Evolutionary conservation across 2,329 filamentous ascomycete genomes (phyloP).

Genomic region (Alternaria tenuissima): DNA sequence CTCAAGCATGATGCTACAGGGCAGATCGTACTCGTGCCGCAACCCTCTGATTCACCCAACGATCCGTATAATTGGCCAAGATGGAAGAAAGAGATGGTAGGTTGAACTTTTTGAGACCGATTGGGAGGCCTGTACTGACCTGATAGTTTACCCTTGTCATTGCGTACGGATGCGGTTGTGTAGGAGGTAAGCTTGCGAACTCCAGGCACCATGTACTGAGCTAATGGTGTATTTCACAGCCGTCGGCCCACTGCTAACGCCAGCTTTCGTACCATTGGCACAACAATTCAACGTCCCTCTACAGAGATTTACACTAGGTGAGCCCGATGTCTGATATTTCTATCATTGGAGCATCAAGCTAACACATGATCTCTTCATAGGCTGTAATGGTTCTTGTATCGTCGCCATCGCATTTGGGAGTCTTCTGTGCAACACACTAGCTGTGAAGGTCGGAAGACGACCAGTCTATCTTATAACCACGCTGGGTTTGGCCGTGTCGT

Average conservation of each 20-base stretch:
- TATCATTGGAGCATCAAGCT: background rate
- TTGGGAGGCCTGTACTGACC: background rate
- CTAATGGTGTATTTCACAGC: slow-evolving; percentile 15
- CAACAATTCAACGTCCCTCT: slow-evolving; percentile 28
- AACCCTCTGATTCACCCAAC: slow-evolving; percentile 58
- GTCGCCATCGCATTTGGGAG: slow-evolving; percentile 29
- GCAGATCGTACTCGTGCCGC: slow-evolving; percentile 60
- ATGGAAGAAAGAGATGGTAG: slow-evolving; percentile 36
- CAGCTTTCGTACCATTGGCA: slow-evolving; percentile 33
- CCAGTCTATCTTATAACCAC: slow-evolving; percentile 33
- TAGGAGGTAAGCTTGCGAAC: slow-evolving; percentile 24
- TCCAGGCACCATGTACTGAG: background rate
- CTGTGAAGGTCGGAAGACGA: slow-evolving; percentile 34
- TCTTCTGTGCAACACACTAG: slow-evolving; percentile 32
- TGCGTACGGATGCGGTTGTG: slow-evolving; percentile 33
- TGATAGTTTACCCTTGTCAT: slow-evolving; percentile 30
- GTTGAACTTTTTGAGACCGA: background rate
- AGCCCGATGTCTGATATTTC: background rate
- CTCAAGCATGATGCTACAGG: slow-evolving; percentile 39
- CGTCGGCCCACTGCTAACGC: slow-evolving; percentile 34
- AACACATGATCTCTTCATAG: background rate
- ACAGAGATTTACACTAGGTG: slow-evolving; percentile 27
- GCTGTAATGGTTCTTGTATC: slow-evolving; percentile 33
- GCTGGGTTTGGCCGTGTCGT: slow-evolving; percentile 27
- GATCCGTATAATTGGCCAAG: slow-evolving; percentile 63